Base-by-base conservation (phyloP, 306 rosid genomes). In the Pterocarpus santalinus region DNA sequence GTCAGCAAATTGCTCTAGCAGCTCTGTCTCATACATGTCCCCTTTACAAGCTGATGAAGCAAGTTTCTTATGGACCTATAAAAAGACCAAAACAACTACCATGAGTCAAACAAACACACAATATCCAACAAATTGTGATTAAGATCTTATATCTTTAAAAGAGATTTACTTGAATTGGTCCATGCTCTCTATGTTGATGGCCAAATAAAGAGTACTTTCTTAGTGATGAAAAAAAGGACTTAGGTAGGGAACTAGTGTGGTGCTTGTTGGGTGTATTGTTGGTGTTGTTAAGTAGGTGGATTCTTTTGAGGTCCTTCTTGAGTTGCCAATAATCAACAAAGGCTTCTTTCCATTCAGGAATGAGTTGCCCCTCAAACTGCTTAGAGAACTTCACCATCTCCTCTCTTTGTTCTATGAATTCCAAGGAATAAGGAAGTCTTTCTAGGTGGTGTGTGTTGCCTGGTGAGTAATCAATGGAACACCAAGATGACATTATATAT, bases 261-360 rank as follows among this genome's bases (percentile, higher is more conserved):
- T n/a, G 61, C 5, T n/a, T 80, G 32, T 63, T 64, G 60, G 83
- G 74, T 13, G 82, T 80, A 62, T 46, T 77, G 81, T 30, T 72
- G 76, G 76, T 79, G 61, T 33, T 76, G 60, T 87, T 81, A 77
- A 81, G 91, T 38, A 83, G 80, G 30, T 89, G 90, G 77, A 95
- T 78, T 86, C 83, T 92, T 78, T 93, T 90, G 84, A 96, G 86
- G 79, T 87, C 94, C 69, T 90, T 96, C 83, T 96, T 93, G 57
- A 96, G 97, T 89, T 87, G 82, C 88, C 94, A 81, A 67, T 96
- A 96, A 87, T 96, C 98, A 13, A 96, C 98, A 83, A 89, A 96
- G 66, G 97, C 98, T 15, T 96, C 97, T 85, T 93, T 96, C 99
- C 99, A 96, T 90, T 96, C 99, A 32, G 99, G 99, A 66, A 96